Conservation (phyloP, 495 filamentous ascomycete genomes). For the Penicillium paxilli region DNA sequence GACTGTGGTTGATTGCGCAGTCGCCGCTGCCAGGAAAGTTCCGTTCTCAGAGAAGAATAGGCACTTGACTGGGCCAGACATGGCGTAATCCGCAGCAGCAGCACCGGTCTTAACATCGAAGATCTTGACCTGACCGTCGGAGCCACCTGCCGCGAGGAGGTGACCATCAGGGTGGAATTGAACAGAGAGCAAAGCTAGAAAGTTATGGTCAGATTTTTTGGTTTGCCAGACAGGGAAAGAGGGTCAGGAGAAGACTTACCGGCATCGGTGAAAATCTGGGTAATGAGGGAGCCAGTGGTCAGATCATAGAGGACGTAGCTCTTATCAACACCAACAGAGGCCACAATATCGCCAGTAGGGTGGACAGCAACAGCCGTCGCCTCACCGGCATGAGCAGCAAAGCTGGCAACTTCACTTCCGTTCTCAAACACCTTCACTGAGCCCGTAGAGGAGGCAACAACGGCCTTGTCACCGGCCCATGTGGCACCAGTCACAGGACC, state of each 20-base stretch:
- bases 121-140: constrained; percentile 75
- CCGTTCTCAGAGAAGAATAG: constrained; percentile 95
- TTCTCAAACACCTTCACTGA: constrained; percentile 75
- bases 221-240: background rate
- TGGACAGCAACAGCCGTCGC: constrained; percentile 78
- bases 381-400: constrained; percentile 77
- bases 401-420: constrained; percentile 61
- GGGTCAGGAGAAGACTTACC: constrained; percentile 55
- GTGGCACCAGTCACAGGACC: constrained; percentile 75
- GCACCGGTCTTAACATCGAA: constrained; percentile 77
- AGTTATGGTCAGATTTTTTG: constrained; percentile 7
- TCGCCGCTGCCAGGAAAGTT: constrained; percentile 85
- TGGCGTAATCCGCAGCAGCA: constrained; percentile 67
- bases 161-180: constrained; percentile 96
- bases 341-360: constrained; percentile 80
- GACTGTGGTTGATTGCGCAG: constrained; percentile 69
- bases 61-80: constrained; percentile 65
- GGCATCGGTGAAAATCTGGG: constrained; percentile 77
- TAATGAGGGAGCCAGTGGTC: constrained; percentile 59
- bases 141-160: constrained; percentile 80
- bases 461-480: constrained; percentile 71
- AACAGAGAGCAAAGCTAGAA: constrained; percentile 69
- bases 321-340: constrained; percentile 88
- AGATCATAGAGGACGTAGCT: constrained; percentile 92
- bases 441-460: constrained; percentile 75